A percentile compares a stretch with the other conserved stretches of the same genome.
Evolutionary conservation across 768 basidiomycete genomes (phyloP).

Genomic region (Kondoa malvinella): DNA sequence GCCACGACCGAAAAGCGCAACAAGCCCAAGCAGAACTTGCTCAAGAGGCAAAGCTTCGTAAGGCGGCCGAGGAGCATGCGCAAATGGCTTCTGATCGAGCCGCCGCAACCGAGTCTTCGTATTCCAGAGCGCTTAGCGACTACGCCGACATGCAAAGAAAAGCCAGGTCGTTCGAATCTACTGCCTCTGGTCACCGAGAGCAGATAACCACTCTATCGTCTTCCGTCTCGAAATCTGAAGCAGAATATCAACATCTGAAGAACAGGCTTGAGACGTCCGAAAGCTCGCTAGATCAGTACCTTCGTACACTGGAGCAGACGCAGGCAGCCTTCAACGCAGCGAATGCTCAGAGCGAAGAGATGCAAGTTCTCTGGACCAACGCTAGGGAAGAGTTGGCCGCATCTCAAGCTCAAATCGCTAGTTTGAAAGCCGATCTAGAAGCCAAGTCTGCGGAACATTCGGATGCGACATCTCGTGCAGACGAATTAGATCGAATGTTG

Average conservation of each 20-base stretch:
- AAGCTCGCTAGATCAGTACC: slow-evolving; percentile 59
- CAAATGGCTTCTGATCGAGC: slow-evolving; percentile 58
- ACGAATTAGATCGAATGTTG: slow-evolving; percentile 22
- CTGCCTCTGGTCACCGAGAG: slow-evolving; percentile 60
- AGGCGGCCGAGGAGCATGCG: slow-evolving; percentile 63
- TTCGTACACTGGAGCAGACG: slow-evolving; percentile 73
- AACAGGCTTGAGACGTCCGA: slow-evolving; percentile 55
- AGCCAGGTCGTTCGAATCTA: slow-evolving; percentile 44
- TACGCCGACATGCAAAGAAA: slow-evolving; percentile 55
- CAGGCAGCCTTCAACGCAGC: slow-evolving; percentile 58
- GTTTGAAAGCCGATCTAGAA: slow-evolving; percentile 21
- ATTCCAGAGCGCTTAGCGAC: slow-evolving; percentile 47
- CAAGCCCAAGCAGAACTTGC: slow-evolving; percentile 47
- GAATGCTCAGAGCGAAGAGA: slow-evolving; percentile 57
- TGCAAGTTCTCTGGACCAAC: slow-evolving; percentile 54
- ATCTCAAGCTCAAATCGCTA: slow-evolving; percentile 18
- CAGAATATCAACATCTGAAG: slow-evolving; percentile 50
- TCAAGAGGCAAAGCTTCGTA: slow-evolving; percentile 51
- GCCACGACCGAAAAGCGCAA: neutral
- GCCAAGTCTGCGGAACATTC: slow-evolving; percentile 7
- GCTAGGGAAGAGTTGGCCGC: slow-evolving; percentile 51
- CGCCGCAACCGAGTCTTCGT: slow-evolving; percentile 50
- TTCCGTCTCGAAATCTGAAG: slow-evolving; percentile 56
- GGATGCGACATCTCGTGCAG: neutral
- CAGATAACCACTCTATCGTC: slow-evolving; percentile 57